Conservation (phyloP, 2,329 filamentous ascomycete genomes). For the Aspergillus terreus region DNA sequence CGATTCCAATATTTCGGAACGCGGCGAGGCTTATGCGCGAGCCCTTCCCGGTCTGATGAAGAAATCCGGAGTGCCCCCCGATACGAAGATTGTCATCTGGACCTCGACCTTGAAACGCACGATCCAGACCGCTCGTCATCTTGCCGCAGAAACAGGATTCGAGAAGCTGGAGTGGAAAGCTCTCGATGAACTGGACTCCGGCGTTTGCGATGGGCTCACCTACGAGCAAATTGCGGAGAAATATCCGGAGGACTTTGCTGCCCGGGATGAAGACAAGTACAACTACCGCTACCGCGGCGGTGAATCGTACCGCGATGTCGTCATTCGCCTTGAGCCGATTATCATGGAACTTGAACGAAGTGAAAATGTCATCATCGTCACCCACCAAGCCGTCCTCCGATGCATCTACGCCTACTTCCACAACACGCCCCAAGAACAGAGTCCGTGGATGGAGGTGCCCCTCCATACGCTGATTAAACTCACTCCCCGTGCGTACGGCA, state of each 20-base stretch:
- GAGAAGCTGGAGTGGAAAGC: constrained; percentile 99
- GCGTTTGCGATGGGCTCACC: constrained; percentile 93
- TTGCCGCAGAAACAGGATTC: constrained; percentile 66
- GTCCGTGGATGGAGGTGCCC: constrained; percentile 98
- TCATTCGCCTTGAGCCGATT: constrained; percentile 95
- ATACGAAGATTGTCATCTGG: constrained; percentile 66
- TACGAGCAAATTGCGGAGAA: constrained; percentile 90
- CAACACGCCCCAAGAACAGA: constrained; percentile 89
- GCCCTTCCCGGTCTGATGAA: constrained; percentile 80
- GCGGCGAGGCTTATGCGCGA: constrained; percentile 81
- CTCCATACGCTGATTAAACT: constrained; percentile 95
- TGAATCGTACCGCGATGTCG: constrained; percentile 93
- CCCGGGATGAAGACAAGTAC: constrained; percentile 97
- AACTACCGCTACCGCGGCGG: constrained; percentile 98
- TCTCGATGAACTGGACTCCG: constrained; percentile 92
- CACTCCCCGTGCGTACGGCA: constrained; percentile 90
- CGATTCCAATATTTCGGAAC: constrained; percentile 78
- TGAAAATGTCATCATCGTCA: constrained; percentile 97
- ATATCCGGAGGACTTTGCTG: constrained; percentile 91
- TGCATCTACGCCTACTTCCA: constrained; percentile 99
- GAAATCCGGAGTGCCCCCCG: constrained; percentile 73
- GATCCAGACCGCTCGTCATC: constrained; percentile 82
- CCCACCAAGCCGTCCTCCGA: constrained; percentile 91
- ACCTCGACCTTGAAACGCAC: constrained; percentile 77
- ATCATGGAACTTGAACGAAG: constrained; percentile 98